Evolutionary conservation across 306 rosid species (phyloP), one percentile per base, ranked within the genome.

Genomic region (Cercis canadensis): DNA sequence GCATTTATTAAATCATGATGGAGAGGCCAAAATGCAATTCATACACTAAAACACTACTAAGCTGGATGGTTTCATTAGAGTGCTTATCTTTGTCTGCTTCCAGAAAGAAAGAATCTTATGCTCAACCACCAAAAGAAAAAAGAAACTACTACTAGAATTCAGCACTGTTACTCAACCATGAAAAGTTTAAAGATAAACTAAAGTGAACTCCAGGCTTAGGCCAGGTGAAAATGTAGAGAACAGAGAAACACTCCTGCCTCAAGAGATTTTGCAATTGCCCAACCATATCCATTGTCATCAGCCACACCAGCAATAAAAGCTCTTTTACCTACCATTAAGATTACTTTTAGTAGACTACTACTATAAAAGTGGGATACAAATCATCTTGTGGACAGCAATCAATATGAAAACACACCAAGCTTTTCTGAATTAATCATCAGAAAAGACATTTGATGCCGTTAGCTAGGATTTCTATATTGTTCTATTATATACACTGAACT

Each of bases 251-350:
- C n/a, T n/a, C n/a, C 98, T 34, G 92, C 97, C 16, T 97, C 98
- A 11, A 93, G 97, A 75, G 98, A 86, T 87, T 90, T 93, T 63
- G 98, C 98, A n/a, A 93, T 93, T 43, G 98, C 97, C 98, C 97
- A 93, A 19, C 98, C 98, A 81, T 93, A 93, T 57, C 97, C 98
- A 44, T 88, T 84, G 76, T 93, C 98, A 83, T 93, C 97, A 46
- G 98, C 97, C 52, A 93, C 89, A 72, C 98, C 98, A 72, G 98
- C 98, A 40, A 93, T 84, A 71, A 93, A 93, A 46, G 97, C 98
- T 78, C 92, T 87, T 86, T 90, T 93, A 65, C 98, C 97, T 90
- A 82, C 43, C 29, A 21, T 8, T 45, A 24, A 24, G 29, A 31
- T 24, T 24, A 24, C 12, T 32, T 76, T 69, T 51, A 75, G 63